A percentile compares a stretch with the other conserved stretches of the same genome.
phyloP scores from a whole-genome alignment of 169 alveolate genomes.

The Babesia microti region DNA sequence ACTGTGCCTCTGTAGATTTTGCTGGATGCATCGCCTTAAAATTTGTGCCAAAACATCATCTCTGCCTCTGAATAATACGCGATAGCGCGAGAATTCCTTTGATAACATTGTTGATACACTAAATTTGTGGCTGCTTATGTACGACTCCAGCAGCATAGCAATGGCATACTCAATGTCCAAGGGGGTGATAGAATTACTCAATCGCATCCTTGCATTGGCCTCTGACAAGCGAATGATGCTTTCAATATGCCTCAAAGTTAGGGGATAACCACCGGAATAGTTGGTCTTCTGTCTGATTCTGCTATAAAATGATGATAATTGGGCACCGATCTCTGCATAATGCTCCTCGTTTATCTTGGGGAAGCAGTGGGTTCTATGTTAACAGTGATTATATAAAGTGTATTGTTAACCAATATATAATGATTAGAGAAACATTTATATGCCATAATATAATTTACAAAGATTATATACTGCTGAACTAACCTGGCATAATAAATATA shows the following conservation, averaged over 20 bases:
- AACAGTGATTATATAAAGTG: conserved; percentile 72
- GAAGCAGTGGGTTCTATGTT: conserved; percentile 78
- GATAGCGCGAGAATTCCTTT: conserved; percentile 66
- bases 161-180: conserved; percentile 93
- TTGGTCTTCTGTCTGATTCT: conserved; percentile 87
- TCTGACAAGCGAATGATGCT: conserved; percentile 90
- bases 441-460: too few species aligned
- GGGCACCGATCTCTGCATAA: conserved; percentile 59
- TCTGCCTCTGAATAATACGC: conserved; percentile 68
- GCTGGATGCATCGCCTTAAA: conserved; percentile 55
- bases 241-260: conserved; percentile 93
- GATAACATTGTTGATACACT: conserved; percentile 83
- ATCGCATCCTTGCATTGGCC: conserved; percentile 91
- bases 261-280: conserved; percentile 91
- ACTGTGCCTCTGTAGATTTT: conserved; percentile 41
- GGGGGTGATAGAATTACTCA: conserved; percentile 85
- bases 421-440: too few species aligned
- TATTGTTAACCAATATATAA: too few species aligned
- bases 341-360: conserved; percentile 57
- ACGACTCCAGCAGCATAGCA: conserved; percentile 89
- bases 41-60: conserved; percentile 66
- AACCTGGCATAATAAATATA: conserved; percentile 91
- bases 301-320: conserved; percentile 76
- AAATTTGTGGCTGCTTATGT: conserved; percentile 85
- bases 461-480: too few species aligned